Evolutionary conservation across 306 rosid species (phyloP), one percentile per base, ranked within the genome.

Genomic region (Parietaria judaica): DNA sequence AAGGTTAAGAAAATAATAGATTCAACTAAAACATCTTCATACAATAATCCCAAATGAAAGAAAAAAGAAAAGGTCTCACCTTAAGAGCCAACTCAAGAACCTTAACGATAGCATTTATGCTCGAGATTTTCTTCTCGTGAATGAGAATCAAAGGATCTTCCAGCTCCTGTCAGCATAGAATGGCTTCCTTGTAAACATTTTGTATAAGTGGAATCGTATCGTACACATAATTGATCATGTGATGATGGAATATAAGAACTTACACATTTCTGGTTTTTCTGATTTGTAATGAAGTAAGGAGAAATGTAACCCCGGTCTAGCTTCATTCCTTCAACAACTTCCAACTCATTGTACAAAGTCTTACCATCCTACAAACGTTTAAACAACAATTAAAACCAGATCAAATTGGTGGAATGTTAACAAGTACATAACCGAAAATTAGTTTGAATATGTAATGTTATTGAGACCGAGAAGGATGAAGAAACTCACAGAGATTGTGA

Each of bases 321-420:
- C 83, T 88, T 92, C 99, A 92, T 92, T 51, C 99, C 99, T 79
- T 92, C 99, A 37, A 91, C 96, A 66, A 91, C 96, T 75, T 91
- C 98, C 92, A 91, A 80, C 78, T 88, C 98, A 51, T 88, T 91
- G 61, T 78, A 57, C 79, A 88, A 69, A 49, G 96, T 91, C 56
- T 91, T 91, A 17, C 98, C 98, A 73, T 91, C 98, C 98, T 91
- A 85, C 60, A 78, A 82, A 12, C 59, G 55, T 71, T 49, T 70
- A 14, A 72, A 71, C 58, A 48, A 14, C 46, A 11, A 8, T 60
- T 60, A 46, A 37, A 9, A 10, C 59, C 58, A 9, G 46, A 58
- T 7, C 14, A 67, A 52, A 4, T 15, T 13, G 34, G 15, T 15
- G 13, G 14, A 10, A 6, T 5, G 52, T n/a, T n/a, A 50, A 1